Conservation (phyloP, 2,329 filamentous ascomycete genomes). For the Cladophialophora carrionii region DNA sequence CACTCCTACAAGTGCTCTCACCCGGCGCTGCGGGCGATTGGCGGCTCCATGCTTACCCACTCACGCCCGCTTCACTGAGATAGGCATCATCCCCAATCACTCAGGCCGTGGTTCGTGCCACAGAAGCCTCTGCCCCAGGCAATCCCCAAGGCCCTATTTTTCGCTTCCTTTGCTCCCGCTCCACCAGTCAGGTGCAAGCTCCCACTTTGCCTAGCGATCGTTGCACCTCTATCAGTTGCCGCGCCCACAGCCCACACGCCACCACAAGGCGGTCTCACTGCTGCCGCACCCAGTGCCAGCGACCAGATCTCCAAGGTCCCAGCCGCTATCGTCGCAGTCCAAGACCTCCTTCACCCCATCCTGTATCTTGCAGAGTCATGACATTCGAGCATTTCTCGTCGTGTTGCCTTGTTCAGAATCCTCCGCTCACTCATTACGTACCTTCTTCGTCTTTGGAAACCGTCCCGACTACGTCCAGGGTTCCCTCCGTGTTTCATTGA, state of each 20-base stretch:
- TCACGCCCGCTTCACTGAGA: neutral
- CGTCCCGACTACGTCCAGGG: neutral
- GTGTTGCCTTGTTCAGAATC: neutral
- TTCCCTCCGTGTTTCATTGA: neutral
- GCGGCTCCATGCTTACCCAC: constrained; percentile 4
- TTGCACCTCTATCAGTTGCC: constrained; percentile 23
- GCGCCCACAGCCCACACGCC: constrained; percentile 13
- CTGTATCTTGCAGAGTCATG: constrained; percentile 4
- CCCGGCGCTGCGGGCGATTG: neutral
- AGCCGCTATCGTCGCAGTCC: constrained; percentile 8
- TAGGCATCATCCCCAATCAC: constrained; percentile 1
- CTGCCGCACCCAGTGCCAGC: neutral
- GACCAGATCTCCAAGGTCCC: constrained; percentile 1
- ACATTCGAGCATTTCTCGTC: constrained; percentile 2
- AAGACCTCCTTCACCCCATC: neutral
- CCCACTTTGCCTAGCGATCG: neutral
- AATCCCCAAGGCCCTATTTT: constrained; percentile 1
- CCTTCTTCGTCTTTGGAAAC: neutral
- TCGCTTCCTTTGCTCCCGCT: neutral
- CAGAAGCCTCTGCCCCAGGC: neutral
- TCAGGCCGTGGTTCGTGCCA: constrained; percentile 4
- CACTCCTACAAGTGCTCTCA: neutral
- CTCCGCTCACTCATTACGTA: neutral
- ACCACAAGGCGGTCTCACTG: constrained; percentile 3
- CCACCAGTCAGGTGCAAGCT: neutral